phyloP scores from a whole-genome alignment of 73 alveolate genomes.

The Paramecium pentaurelia region DNA sequence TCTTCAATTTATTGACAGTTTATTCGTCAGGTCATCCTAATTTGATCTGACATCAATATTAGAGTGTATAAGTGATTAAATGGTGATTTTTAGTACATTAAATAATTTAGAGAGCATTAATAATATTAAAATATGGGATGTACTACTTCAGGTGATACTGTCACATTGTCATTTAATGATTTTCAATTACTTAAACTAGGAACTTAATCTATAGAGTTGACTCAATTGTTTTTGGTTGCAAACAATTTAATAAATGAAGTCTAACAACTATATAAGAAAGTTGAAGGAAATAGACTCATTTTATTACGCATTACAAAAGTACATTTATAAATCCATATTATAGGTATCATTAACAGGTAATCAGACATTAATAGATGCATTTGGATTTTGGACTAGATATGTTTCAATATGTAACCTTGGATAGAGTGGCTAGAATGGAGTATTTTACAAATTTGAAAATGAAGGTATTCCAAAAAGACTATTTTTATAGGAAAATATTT shows the following conservation, averaged over 20 bases:
- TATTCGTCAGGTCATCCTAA: neutral
- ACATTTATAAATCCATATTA: neutral
- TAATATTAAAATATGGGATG: neutral
- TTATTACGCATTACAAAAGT: conserved; percentile 14
- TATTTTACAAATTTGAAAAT: neutral
- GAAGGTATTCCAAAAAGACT: neutral
- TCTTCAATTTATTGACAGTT: neutral
- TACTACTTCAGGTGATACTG: neutral
- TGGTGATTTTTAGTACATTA: neutral
- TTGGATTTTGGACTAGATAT: conserved; percentile 5
- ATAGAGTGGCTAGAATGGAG: neutral
- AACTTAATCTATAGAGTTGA: neutral
- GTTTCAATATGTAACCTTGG: neutral
- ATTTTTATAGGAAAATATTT: neutral
- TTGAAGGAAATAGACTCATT: conserved; percentile 4
- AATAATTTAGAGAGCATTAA: neutral
- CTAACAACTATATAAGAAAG: neutral
- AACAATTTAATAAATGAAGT: neutral
- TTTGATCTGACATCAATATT: neutral
- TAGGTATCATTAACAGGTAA: neutral
- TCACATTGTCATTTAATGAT: neutral
- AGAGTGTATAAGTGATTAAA: neutral
- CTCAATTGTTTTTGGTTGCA: conserved; percentile 18
- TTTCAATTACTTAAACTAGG: neutral
- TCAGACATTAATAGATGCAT: conserved; percentile 5